These are phyloP conservation scores for Niveomyces coronatus DNA, from an alignment of 2,329 filamentous ascomycete genomes.

Conservation along the genomic window DNA sequence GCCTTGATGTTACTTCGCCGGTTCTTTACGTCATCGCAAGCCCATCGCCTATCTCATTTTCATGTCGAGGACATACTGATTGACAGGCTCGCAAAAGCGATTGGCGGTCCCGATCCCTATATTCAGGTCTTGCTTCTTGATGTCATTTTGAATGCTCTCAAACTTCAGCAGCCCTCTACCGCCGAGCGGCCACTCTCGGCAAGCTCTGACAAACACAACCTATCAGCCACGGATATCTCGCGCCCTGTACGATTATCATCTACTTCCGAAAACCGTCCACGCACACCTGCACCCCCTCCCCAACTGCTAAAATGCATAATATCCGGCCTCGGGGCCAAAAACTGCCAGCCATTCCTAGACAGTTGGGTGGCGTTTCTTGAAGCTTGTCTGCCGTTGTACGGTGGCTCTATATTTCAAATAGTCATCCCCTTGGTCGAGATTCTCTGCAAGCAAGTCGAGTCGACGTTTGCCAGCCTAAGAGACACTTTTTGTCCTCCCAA, in stretches of 20 bases:
- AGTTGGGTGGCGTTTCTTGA: conserved; percentile 84
- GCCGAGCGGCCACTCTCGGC: conserved; percentile 33
- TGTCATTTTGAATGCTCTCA: conserved; percentile 64
- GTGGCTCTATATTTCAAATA: conserved; percentile 77
- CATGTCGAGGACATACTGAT: conserved; percentile 64
- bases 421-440: conserved; percentile 86
- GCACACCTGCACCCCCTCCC: conserved; percentile 43
- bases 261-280: conserved; percentile 17
- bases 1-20: conserved; percentile 61
- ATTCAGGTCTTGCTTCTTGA: conserved; percentile 72
- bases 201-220: conserved; percentile 35
- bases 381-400: conserved; percentile 75
- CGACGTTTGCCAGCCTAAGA: conserved; percentile 62
- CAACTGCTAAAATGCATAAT: conserved; percentile 77
- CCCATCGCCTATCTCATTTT: conserved; percentile 46
- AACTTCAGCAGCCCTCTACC: conserved; percentile 41
- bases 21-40: conserved; percentile 54
- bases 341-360: conserved; percentile 69
- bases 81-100: conserved; percentile 51
- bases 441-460: conserved; percentile 66
- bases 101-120: conserved; percentile 53
- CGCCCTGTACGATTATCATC: conserved; percentile 30
- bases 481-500: conserved; percentile 42
- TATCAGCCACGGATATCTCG: conserved; percentile 30
- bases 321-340: conserved; percentile 64